Evolutionary conservation across 176 grass and related monocot genomes (phyloP), one percentile per base, ranked within the genome.

Genomic region (Triticum monococcum): DNA sequence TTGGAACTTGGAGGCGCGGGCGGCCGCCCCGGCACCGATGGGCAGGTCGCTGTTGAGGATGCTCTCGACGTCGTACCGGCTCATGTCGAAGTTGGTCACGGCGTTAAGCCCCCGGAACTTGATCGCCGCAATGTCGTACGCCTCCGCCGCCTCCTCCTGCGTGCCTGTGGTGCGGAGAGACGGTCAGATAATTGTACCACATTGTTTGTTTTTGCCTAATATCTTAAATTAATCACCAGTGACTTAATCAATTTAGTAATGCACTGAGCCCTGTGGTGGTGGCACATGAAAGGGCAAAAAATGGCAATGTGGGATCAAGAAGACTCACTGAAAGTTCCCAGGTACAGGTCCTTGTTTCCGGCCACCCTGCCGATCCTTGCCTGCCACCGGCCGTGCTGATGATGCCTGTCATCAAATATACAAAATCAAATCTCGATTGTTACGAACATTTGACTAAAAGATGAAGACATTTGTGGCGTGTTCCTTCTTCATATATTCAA

Each of bases 71-170:
- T 98, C 89, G 20, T 98, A 95, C 31, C 95, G 95, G 86, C 89
- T 95, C 95, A 98, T 98, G 86, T 95, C 93, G 63, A 98, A 98
- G 89, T 98, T 98, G 78, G 95, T 98, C 18, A 98, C 95, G 3
- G 95, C 93, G 43, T 87, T 93, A 36, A 93, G 95, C 37, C 95
- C 95, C 1, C 95, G 87, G 82, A 98, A 95, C 88, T 98, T 98
- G 89, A 98, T 98, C 54, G 95, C 93, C 1, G 95, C 95, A 0
- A 98, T 92, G 89, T 98, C 95, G 23, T 98, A 98, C 8, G 95
- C 95, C 87, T 98, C 95, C 0, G 95, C 95, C 0, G 95, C 95
- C 85, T 93, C 95, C 69, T 98, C 95, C 64, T 98, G 95, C 7
- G 95, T 98, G 57, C 89, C 95, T 98, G 68, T 22, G 9, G 63